These are phyloP conservation scores for Erodium maritimum DNA, from an alignment of 345 rosid species.

Conservation along the genomic window DNA sequence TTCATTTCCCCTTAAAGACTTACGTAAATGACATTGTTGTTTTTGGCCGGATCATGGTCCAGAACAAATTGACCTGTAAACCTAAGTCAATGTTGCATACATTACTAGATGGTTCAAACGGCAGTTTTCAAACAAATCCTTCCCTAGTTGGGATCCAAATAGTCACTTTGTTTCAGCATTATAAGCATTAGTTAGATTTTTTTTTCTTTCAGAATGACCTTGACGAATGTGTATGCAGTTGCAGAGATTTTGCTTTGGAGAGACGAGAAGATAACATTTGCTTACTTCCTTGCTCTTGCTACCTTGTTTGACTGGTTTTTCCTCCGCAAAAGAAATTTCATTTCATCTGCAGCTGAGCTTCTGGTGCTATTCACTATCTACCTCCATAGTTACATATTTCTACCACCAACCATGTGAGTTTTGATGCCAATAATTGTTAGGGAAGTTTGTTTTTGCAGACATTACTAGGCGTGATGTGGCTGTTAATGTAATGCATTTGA, in stretches of 20 bases:
- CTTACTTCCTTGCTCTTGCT: conserved; percentile 40
- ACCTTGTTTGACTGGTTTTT: conserved; percentile 65
- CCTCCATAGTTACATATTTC: conserved; percentile 43
- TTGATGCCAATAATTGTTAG: conserved; percentile 1
- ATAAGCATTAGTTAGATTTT: conserved; percentile 1
- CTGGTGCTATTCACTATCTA: conserved; percentile 33
- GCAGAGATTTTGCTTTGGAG: conserved; percentile 91
- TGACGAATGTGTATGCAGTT: conserved; percentile 36
- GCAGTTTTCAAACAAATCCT: background rate
- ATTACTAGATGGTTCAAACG: background rate
- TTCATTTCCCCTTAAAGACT: too few relatives aligned
- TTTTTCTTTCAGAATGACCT: conserved; percentile 6
- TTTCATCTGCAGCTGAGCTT: conserved; percentile 60
- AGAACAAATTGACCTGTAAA: background rate
- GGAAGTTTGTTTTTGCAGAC: background rate
- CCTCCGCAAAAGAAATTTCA: conserved; percentile 57
- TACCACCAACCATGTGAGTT: conserved; percentile 59
- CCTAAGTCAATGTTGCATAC: background rate
- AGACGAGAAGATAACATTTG: conserved; percentile 71
- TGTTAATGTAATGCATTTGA: background rate
- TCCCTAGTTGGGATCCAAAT: background rate
- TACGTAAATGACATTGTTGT: too few relatives aligned
- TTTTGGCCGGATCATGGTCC: too few relatives aligned
- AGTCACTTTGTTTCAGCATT: background rate
- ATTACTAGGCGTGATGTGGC: background rate